Percentiles rank a stretch among this genome's conserved stretches.
phyloP scores from a whole-genome alignment of 2,329 filamentous ascomycete genomes.

The Penicillium sp. region DNA sequence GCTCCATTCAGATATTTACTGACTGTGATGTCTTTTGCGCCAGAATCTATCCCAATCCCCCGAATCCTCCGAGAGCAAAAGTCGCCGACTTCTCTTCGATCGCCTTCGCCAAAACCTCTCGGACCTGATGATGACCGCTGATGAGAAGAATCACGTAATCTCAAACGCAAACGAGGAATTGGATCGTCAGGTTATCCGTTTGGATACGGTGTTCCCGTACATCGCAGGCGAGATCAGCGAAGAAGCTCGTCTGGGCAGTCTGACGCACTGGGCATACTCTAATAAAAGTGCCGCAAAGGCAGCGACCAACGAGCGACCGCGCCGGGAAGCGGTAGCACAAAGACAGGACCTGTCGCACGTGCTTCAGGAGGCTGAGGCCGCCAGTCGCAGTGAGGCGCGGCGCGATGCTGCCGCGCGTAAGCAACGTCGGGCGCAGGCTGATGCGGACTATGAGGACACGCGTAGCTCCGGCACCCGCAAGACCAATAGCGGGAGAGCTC shows the following conservation, averaged over 20 bases:
- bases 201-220: conserved; percentile 82
- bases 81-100: conserved; percentile 66
- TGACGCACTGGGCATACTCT: conserved; percentile 91
- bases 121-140: conserved; percentile 82
- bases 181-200: conserved; percentile 74
- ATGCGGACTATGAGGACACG: conserved; percentile 74
- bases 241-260: conserved; percentile 87
- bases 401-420: conserved; percentile 80
- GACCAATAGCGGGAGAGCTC: conserved; percentile 54
- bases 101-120: conserved; percentile 73
- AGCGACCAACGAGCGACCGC: conserved; percentile 63
- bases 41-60: conserved; percentile 30
- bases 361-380: conserved; percentile 75
- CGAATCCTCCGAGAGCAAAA: conserved; percentile 38
- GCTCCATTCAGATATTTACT: neutral
- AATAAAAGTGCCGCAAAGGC: conserved; percentile 64
- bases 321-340: conserved; percentile 72
- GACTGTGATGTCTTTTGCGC: conserved; percentile 5
- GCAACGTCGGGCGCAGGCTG: conserved; percentile 66
- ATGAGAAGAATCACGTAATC: conserved; percentile 97
- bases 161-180: conserved; percentile 88
- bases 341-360: conserved; percentile 63
- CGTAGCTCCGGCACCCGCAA: conserved; percentile 50
- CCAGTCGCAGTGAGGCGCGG: conserved; percentile 75
- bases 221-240: conserved; percentile 88